Evolutionary conservation across 345 rosid genomes (phyloP), one percentile per base, ranked within the genome.

Genomic region (Sisymbrium altissimum): DNA sequence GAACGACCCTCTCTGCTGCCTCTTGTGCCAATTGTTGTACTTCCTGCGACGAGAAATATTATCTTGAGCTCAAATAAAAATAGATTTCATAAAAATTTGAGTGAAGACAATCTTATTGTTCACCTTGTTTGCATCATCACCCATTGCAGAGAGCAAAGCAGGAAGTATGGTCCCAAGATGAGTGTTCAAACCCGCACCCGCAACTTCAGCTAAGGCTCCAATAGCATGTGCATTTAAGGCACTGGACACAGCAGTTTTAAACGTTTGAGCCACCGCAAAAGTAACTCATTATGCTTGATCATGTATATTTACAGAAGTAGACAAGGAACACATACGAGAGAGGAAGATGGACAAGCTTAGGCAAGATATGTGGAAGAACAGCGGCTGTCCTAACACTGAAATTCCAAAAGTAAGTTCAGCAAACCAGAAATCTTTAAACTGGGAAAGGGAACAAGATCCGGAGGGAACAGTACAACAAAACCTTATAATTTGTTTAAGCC

Each of bases 121-220:
- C 73, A 95, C 99, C 96, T 66, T 48, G 38, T 92, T 88, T 44
- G 33, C 7, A 30, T 84, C 89, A 60, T 77, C 84, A 61, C 96
- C 91, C 91, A 91, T 85, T 46, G 92, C 92, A 27, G 94, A 83
- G 50, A 95, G 98, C 78, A 95, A 86, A 66, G 94, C 88, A 79
- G 99, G 98, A 80, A 95, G 92, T 76, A 95, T 78, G 38, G 91
- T 88, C 66, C 97, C 89, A 70, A 95, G 92, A 81, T 95, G 99
- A 78, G 73, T 57, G 76, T 88, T 87, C 46, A 95, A 90, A 57
- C 99, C 96, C 68, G 97, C 78, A 69, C 99, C 97, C 3, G 99
- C 97, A 82, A 92, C 99, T 74, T 95, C 98, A 38, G 99, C 99
- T 71, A 95, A 84, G 25, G 97, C 99, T 61, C 99, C 99, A 45